phyloP scores from a whole-genome alignment of 202 grass and related monocot genomes.

The Eragrostis tef region DNA sequence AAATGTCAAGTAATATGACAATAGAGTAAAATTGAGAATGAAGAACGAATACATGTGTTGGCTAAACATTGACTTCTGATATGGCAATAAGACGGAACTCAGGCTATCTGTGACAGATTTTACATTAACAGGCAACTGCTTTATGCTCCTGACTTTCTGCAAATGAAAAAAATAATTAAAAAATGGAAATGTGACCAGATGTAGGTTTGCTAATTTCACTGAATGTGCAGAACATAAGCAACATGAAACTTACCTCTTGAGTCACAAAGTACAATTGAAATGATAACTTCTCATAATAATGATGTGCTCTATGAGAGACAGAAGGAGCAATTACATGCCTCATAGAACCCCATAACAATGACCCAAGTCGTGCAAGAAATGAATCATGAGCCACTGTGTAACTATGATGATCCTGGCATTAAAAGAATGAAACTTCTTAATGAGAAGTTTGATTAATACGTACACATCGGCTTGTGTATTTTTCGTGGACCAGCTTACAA shows the following conservation, averaged over 20 bases:
- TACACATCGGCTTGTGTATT: background rate
- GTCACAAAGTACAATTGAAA: conserved; percentile 97
- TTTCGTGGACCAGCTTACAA: background rate
- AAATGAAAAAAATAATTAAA: background rate
- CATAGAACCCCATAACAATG: conserved; percentile 87
- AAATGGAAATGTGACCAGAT: conserved; percentile 14
- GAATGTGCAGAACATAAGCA: conserved; percentile 28
- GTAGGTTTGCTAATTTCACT: conserved; percentile 26
- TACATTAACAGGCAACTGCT: conserved; percentile 87
- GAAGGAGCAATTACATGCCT: conserved; percentile 96
- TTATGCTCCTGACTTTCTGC: conserved; percentile 77
- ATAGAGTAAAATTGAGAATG: conserved; percentile 34
- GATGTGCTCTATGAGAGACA: conserved; percentile 74
- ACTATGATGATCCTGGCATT: conserved; percentile 65
- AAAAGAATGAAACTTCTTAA: conserved; percentile 17
- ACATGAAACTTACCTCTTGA: conserved; percentile 66
- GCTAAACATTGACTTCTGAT: conserved; percentile 74
- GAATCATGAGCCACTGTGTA: conserved; percentile 90
- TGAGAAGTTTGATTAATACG: conserved; percentile 14
- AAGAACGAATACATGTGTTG: conserved; percentile 59
- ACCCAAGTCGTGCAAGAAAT: conserved; percentile 92
- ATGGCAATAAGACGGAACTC: conserved; percentile 66
- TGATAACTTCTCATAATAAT: conserved; percentile 91
- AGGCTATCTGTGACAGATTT: conserved; percentile 73
- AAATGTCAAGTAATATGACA: conserved; percentile 18